These are phyloP conservation scores for Gloeophyllum trabeum DNA, from an alignment of 768 basidiomycete genomes.

Conservation along the genomic window DNA sequence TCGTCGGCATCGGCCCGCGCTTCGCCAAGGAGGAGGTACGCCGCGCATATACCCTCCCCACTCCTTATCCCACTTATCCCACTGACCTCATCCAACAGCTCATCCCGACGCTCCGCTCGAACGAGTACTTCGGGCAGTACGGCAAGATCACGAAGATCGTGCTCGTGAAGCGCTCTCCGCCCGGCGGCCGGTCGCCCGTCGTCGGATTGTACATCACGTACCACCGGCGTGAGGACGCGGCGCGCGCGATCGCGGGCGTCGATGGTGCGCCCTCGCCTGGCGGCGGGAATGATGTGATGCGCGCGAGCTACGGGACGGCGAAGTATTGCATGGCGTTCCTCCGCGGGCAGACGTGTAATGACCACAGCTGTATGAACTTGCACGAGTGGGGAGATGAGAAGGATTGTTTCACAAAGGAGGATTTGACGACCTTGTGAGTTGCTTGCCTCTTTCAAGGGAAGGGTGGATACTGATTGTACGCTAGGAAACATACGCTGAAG, in stretches of 20 bases:
- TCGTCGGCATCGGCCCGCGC: conserved; percentile 87
- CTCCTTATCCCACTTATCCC: conserved; percentile 6
- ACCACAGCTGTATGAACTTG: conserved; percentile 85
- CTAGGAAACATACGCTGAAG: conserved; percentile 88
- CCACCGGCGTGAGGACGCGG: conserved; percentile 88
- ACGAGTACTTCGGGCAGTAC: conserved; percentile 97
- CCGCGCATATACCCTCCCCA: conserved; percentile 4
- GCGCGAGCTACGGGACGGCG: conserved; percentile 92
- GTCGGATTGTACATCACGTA: conserved; percentile 97
- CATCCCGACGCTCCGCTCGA: conserved; percentile 84
- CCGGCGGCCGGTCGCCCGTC: conserved; percentile 60
- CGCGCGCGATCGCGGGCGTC: conserved; percentile 83
- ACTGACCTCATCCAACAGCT: conserved; percentile 39
- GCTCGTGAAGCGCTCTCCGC: conserved; percentile 77
- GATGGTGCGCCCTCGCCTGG: conserved; percentile 90
- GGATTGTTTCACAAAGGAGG: conserved; percentile 96
- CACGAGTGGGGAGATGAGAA: conserved; percentile 99
- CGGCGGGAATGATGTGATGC: conserved; percentile 80
- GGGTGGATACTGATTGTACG: conserved; percentile 5
- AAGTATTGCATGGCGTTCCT: conserved; percentile 97
- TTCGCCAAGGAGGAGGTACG: conserved; percentile 95
- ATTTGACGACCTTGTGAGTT: conserved; percentile 80
- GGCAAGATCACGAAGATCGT: conserved; percentile 96
- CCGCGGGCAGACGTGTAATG: conserved; percentile 72
- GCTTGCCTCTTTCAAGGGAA: conserved; percentile 3